A percentile compares a stretch with the other conserved stretches of the same genome.
Conservation (phyloP, 192 early-diverging fungal species). For the Backusella tarrabulga region DNA sequence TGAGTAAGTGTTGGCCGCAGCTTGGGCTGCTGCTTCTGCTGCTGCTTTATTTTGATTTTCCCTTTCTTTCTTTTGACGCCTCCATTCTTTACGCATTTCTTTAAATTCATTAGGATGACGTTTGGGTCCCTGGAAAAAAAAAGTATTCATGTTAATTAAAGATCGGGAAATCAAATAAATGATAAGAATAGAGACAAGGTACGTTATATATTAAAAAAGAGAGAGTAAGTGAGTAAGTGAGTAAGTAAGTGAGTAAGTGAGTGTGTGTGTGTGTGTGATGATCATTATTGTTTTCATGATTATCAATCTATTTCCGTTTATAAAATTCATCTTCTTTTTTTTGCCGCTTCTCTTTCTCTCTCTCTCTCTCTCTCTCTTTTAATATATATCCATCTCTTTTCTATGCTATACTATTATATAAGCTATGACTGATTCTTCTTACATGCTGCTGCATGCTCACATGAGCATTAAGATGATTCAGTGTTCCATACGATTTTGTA, state of each 20-base stretch:
- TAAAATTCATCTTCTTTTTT: not conserved
- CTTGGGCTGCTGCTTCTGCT: not conserved
- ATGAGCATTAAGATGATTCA: conserved; percentile 65
- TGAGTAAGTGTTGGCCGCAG: not conserved
- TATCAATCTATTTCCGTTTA: not conserved
- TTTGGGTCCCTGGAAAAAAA: conserved; percentile 43
- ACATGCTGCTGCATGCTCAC: conserved; percentile 60
- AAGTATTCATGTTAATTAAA: not conserved
- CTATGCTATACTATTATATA: too few relatives aligned
- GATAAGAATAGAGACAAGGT: not conserved
- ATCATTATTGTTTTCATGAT: not conserved
- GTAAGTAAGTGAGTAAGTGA: too few relatives aligned
- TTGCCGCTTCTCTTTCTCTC: not conserved
- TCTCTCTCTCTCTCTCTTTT: not conserved
- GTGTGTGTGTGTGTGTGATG: not conserved
- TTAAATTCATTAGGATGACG: conserved; percentile 57
- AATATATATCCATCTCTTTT: not conserved
- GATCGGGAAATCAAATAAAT: not conserved
- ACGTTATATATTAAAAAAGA: not conserved
- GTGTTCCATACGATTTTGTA: conserved; percentile 57
- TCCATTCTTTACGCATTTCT: conserved; percentile 55
- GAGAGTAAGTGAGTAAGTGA: not conserved
- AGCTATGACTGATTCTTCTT: conserved; percentile 4
- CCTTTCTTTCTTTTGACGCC: conserved; percentile 50
- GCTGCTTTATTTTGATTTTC: conserved; percentile 20